Evolutionary conservation across 805 yeast genomes (phyloP), one percentile per base, ranked within the genome.

Genomic region (Sungouiella blattae): DNA sequence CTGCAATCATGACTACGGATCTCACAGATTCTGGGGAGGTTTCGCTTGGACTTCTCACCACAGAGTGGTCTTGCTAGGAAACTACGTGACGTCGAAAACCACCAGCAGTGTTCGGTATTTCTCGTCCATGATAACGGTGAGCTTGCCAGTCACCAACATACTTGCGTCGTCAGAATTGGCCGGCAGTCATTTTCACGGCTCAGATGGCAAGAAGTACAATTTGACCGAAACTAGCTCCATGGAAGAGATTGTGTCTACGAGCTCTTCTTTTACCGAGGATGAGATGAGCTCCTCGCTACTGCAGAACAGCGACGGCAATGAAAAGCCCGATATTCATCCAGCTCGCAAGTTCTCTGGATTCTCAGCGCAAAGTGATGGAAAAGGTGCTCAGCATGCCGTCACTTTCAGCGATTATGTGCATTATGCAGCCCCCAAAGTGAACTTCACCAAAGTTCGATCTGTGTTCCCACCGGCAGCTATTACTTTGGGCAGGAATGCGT

Each of bases 1-100:
- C 27, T 53, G 80, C 47, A 68, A 71, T 31, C 79, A 75, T 43
- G 74, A 70, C 31, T 60, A 68, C 21, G 73, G 73, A 20, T 66
- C 74, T 2, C 85, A 81, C 49, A 61, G 82, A 34, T 69, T 81
- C 33, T 77, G 85, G 76, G 80, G 77, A 42, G 77, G 83, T 0
- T 79, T 73, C 57, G 78, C 78, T 1, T 84, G 94, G 94, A 73
- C 72, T 21, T 80, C 89, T 1, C 94, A 84, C 55, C 91, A 84
- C 50, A 79, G 78, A 52, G 78, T 81, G 1, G 60, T 81, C 1
- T 56, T 82, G 18, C 48, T 84, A 23, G 93, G 93, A 1, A 71
- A 69, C 44, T 49, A 53, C 21, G 59, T 66, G n/a, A 67, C 75
- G 3, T 57, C 71, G 1, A 53, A 53, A 26, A 67, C 78, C 3